phyloP scores from a whole-genome alignment of 225 moss, liverwort and hornwort genomes.

The Takakia lepidozioides region DNA sequence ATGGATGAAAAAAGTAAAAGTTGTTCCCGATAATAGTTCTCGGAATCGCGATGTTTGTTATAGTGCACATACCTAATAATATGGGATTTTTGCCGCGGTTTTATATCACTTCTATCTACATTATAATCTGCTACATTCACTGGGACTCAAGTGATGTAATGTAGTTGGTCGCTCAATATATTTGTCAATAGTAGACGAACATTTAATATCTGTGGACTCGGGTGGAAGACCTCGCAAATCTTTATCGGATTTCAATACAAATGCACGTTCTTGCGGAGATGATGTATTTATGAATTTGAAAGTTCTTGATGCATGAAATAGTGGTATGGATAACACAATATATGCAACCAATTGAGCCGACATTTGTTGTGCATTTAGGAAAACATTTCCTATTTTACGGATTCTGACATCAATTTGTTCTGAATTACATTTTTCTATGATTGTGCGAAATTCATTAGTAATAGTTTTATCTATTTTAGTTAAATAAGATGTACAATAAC shows the following conservation, averaged over 20 bases:
- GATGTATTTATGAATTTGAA: neutral
- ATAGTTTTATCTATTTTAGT: slow-evolving; percentile 1
- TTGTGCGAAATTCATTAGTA: neutral
- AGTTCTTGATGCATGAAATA: neutral
- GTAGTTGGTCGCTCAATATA: no score
- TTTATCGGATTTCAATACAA: neutral
- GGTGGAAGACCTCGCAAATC: neutral
- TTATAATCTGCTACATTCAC: no score
- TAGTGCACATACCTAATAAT: neutral
- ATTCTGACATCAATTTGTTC: neutral
- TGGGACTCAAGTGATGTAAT: no score
- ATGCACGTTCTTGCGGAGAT: neutral
- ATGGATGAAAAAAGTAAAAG: neutral
- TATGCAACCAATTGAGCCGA: neutral
- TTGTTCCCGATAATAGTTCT: neutral
- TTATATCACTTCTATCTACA: no score
- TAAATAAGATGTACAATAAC: slow-evolving; percentile 2
- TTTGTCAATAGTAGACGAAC: no score
- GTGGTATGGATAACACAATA: neutral
- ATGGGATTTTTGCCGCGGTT: neutral
- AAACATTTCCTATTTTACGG: neutral
- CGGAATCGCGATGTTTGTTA: neutral
- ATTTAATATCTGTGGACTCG: neutral
- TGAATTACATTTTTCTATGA: neutral
- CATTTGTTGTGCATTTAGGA: slow-evolving; percentile 3